Evolutionary conservation across 768 basidiomycete species (phyloP).

Genomic region (Hirschioporus abietinus): DNA sequence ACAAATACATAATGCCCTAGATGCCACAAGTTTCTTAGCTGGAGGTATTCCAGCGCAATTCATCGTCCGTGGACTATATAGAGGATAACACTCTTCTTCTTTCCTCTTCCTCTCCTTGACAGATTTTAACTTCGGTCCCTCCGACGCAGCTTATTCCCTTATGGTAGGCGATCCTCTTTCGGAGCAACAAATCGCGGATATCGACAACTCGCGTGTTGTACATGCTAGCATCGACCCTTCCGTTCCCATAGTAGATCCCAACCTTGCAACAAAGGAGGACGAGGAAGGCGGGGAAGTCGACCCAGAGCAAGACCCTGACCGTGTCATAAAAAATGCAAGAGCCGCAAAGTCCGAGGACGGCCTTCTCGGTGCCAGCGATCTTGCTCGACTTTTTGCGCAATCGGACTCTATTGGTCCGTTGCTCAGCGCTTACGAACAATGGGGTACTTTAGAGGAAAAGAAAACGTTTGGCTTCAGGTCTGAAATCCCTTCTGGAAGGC

Average conservation of each 20-base stretch:
- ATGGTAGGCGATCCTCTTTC: slow-evolving; percentile 58
- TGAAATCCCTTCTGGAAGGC: slow-evolving; percentile 30
- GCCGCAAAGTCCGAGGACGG: slow-evolving; percentile 56
- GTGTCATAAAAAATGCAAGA: slow-evolving; percentile 71
- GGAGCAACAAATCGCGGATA: slow-evolving; percentile 41
- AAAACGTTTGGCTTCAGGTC: slow-evolving; percentile 51
- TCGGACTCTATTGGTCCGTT: slow-evolving; percentile 27
- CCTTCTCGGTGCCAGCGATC: slow-evolving; percentile 54
- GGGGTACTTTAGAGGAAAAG: slow-evolving; percentile 14
- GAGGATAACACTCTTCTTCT: not conserved
- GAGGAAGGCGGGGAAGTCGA: slow-evolving; percentile 28
- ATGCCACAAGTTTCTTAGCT: slow-evolving; percentile 49
- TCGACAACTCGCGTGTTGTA: slow-evolving; percentile 65
- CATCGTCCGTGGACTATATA: not conserved
- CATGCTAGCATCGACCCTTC: slow-evolving; percentile 64
- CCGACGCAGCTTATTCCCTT: slow-evolving; percentile 78
- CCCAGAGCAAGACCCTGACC: slow-evolving; percentile 59
- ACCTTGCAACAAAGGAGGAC: slow-evolving; percentile 16
- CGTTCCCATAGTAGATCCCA: slow-evolving; percentile 27
- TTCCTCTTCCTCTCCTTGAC: not conserved
- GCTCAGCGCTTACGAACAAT: slow-evolving; percentile 56
- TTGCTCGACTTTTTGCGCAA: slow-evolving; percentile 41
- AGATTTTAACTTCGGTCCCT: slow-evolving; percentile 92
- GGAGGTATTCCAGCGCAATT: slow-evolving; percentile 51
- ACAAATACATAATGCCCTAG: slow-evolving; percentile 37